Base-by-base conservation (phyloP, 2,329 filamentous ascomycete species). In the Pleomassaria siparia region DNA sequence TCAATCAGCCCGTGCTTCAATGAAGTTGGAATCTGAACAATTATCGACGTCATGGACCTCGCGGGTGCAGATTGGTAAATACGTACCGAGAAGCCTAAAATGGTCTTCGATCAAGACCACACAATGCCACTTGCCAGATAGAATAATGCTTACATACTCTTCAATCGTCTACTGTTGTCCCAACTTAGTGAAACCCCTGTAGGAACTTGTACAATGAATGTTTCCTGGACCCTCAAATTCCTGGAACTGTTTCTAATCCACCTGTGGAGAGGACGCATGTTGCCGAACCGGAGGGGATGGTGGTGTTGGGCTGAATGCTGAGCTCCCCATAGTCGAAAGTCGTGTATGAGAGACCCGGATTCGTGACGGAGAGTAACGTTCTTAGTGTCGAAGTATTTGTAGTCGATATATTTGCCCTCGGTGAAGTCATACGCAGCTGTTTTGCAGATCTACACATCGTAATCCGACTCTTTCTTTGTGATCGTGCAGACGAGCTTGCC, bases 401-500 rank as follows among this genome's bases (percentile, higher is more conserved):
- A 82, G 54, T 82, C 79, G 44, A 80, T 80, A 29, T 78, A 68
- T 0, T 78, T 64, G 0, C 78, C 74, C 54, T 82, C 79, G 5
- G 64, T 70, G 56, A 80, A 82, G 46, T 81, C 0, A 67, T 69
- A 44, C 65, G 58, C 0, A 69, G 59, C 46, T 72, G 64, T 66
- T 2, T 59, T 54, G 16, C 51, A 43, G 0, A 72, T 54, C 4
- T 50, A 63, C 5, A 63, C 66, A 26, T 63, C 71, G 51, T 94
- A 91, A 63, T 95, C 89, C 15, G 80, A 75, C 1, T 86, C 75
- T 0, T 76, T 75, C 59, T 84, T 86, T 10, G 88, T 88, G 32
- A 96, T 86, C 0, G 89, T 95, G 70, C 94, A 96, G 0, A 91
- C 91, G 1, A 96, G 74, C 49, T 87, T 85, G 15, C 91, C 91